Base-by-base conservation (phyloP, 306 rosid genomes). In the Sophora flavescens region DNA sequence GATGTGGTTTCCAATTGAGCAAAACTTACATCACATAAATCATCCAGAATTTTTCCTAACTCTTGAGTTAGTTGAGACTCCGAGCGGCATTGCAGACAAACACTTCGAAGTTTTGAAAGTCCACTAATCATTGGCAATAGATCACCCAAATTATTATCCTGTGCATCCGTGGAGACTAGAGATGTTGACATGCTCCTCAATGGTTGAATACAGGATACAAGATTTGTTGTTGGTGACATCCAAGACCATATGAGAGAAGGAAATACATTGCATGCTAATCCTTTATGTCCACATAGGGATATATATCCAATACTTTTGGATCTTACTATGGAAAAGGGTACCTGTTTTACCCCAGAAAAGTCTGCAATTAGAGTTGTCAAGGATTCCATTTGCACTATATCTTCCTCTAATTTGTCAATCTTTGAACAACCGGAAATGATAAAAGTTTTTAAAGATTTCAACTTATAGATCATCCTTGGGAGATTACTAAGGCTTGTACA, bases 401-500 rank as follows among this genome's bases (percentile, higher is more conserved):
- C 39, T 35, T 35, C 39, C 35, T 62, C 68, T 1, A 62, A 35
- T 1, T 35, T 52, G 28, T 52, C 58, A 52, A 52, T 52, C 26
- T 3, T 52, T 17, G 58, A 52, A 22, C 58, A 52, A 15, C 58
- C 58, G 6, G 58, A 52, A 52, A 52, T 6, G 2, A 52, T 52
- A 22, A 52, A 26, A 52, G 28, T 52, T 16, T 52, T 22, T 2
- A 52, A 22, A 52, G 58, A 52, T 52, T 52, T n/a, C 22, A 52
- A 52, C 58, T 17, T 52, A 6, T 52, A 52, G 22, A 52, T 35
- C 6, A 0, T 4, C 39, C 50, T 68, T 26, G 87, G 87, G 51
- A 86, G 83, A 5, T 1, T 32, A 0, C 8, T 1, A 5, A 86
- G 85, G 22, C 26, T 6, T 17, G 12, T 47, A 48, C 85, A 86